These are phyloP conservation scores for Colletotrichum abscissum DNA, from an alignment of 2,329 filamentous ascomycete genomes.

Conservation along the genomic window DNA sequence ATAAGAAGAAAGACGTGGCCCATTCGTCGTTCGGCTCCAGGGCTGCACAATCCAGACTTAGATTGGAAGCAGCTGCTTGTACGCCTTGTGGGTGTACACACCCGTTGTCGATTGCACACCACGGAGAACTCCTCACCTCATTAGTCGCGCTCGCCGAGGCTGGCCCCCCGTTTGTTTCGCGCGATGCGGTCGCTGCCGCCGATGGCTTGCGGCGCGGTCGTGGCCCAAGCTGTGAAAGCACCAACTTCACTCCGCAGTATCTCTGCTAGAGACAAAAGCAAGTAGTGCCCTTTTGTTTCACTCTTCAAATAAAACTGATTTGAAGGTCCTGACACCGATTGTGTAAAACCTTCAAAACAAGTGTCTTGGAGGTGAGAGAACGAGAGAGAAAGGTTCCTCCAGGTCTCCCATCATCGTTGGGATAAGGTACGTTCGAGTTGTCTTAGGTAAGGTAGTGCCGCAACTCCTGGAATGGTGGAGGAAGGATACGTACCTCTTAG, in stretches of 20 bases:
- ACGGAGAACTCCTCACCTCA: not conserved
- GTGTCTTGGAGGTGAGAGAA: not conserved
- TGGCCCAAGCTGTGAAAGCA: not conserved
- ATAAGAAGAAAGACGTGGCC: not conserved
- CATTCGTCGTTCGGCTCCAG: not conserved
- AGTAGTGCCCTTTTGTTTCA: no score
- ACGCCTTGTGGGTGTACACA: not conserved
- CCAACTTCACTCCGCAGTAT: not conserved
- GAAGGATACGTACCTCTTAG: slow-evolving; percentile 7
- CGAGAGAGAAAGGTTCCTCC: not conserved
- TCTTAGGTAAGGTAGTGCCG: slow-evolving; percentile 1
- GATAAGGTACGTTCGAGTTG: slow-evolving; percentile 1
- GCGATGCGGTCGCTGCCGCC: slow-evolving; percentile 7
- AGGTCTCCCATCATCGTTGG: slow-evolving; percentile 1
- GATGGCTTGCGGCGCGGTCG: slow-evolving; percentile 1
- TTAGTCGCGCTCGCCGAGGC: slow-evolving; percentile 11
- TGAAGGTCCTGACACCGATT: no score
- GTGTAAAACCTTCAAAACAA: not conserved
- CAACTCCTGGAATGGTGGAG: slow-evolving; percentile 1
- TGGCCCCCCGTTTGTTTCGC: slow-evolving; percentile 10
- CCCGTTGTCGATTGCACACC: not conserved
- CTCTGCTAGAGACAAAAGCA: not conserved
- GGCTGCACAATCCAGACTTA: not conserved
- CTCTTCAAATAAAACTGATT: no score
- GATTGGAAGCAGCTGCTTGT: not conserved